Evolutionary conservation across 2,329 filamentous ascomycete genomes (phyloP).

Genomic region (Graphiopsis chlorocephala): DNA sequence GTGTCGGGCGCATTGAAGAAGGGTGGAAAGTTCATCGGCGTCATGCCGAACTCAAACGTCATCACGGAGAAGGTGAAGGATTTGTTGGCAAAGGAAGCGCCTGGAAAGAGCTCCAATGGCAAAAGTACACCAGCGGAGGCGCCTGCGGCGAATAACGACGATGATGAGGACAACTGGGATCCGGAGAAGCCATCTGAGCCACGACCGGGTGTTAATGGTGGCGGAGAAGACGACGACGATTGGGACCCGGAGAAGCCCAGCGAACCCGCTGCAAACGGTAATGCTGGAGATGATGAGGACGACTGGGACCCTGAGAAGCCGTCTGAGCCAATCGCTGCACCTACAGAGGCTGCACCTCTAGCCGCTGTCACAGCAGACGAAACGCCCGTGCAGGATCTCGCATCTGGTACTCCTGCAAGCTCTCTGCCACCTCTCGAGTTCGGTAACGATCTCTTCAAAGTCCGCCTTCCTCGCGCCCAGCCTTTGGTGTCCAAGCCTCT

Average conservation of each 20-base stretch:
- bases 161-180: constrained; percentile 37
- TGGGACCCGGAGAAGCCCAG: constrained; percentile 45
- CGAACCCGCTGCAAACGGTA: constrained; percentile 36
- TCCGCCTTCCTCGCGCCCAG: constrained; percentile 74
- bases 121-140: constrained; percentile 20
- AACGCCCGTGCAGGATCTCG: constrained; percentile 20
- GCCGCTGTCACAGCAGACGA: constrained; percentile 34
- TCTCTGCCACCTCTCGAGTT: constrained; percentile 59
- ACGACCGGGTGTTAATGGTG: constrained; percentile 23
- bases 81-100: constrained; percentile 61
- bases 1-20: constrained; percentile 89
- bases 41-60: constrained; percentile 95
- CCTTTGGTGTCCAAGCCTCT: constrained; percentile 45
- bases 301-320: constrained; percentile 44
- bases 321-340: constrained; percentile 39
- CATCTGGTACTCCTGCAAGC: constrained; percentile 10
- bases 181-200: constrained; percentile 47
- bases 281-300: constrained; percentile 30
- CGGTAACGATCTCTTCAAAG: constrained; percentile 90
- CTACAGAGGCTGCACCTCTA: constrained; percentile 23
- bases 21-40: constrained; percentile 89
- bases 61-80: constrained; percentile 74
- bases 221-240: constrained; percentile 27
- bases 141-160: constrained; percentile 27
- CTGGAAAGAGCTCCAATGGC: constrained; percentile 35